Base-by-base conservation (phyloP, 2,329 filamentous ascomycete genomes). In the Xylaria sp. region DNA sequence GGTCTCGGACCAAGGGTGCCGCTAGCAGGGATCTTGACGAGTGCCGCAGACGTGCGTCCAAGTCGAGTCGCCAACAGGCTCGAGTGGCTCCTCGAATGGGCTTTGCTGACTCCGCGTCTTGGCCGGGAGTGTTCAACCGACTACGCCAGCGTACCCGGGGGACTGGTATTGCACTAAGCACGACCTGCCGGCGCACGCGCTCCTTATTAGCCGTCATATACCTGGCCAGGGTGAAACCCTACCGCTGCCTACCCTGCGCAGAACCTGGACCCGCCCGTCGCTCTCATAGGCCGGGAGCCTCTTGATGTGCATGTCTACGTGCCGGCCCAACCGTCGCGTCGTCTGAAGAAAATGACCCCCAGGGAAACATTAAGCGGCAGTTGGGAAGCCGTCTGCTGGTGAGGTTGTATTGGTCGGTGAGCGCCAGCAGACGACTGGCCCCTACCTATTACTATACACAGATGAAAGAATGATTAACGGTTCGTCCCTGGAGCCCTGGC, bases 101-200 rank as follows among this genome's bases (percentile, higher is more conserved):
- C 59, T 65, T 65, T 69, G 68, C 64, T 68, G 61, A 69, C 70
- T 71, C 68, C 70, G 70, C 66, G 63, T 71, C 69, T 67, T 69
- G 60, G 59, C 66, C 71, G 64, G 67, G 59, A 68, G 54, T 59
- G 55, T 66, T 51, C 62, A 66, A 70, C 61, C 61, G 68, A 68
- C 66, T 68, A 60, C 61, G 55, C 68, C 74, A 75, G 71, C 71
- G 75, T 70, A 77, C 73, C 75, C 75, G 73, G 74, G 73, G 63
- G 69, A 69, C 60, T 76, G 75, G 75, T 74, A 75, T 75, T 70
- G 69, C 71, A 73, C 74, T 75, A 75, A 69, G 63, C 69, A 70
- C 63, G 75, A 76, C 74, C 66, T 76, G 75, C 75, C 75, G 75
- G 72, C 71, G 74, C 71, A 74, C 67, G 71, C 74, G 69, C 74